Base-by-base conservation (phyloP, 345 rosid species). In the Pelargonium nanum region DNA sequence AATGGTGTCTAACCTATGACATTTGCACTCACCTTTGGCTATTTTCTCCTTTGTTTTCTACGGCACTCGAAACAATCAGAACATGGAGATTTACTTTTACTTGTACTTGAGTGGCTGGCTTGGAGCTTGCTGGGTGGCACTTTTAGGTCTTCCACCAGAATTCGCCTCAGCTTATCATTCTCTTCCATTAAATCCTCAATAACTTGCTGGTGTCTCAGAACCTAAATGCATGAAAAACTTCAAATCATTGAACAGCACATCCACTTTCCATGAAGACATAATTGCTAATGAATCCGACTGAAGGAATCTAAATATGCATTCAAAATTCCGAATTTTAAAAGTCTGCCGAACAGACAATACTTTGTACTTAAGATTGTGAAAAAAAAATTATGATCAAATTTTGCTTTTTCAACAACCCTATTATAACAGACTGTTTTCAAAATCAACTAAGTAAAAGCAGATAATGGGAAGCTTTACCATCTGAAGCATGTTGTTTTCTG, bases 1-100 rank as follows among this genome's bases (percentile, higher is more conserved):
- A 40, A n/a, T n/a, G n/a, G n/a, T n/a, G n/a, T n/a, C n/a, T n/a
- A n/a, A n/a, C n/a, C n/a, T n/a, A n/a, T n/a, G n/a, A n/a, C n/a
- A n/a, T n/a, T n/a, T 40, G 48, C 15, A 17, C 15, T 40, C 16
- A 17, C 48, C 16, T 40, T 10, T 12, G 16, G 16, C 48, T 78
- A 63, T 57, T 66, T 75, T 75, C 73, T 84, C 72, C 99, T 85
- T 64, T 80, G 94, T 74, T 84, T 93, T 77, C 99, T 84, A 68
- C 94, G 83, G 76, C 96, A 89, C 59, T 93, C 78, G 22, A 93
- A 89, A 74, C 99, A 87, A 68, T 89, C 83, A 6, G 66, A 57
- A 69, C 96, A 87, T 12, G 86, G 75, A 58, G 80, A 56, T 60
- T 61, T 69, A 59, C 56, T 65, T 65, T 65, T 76, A 53, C 64